phyloP scores from a whole-genome alignment of 805 yeast species.

The Teunomyces funiuensis region DNA sequence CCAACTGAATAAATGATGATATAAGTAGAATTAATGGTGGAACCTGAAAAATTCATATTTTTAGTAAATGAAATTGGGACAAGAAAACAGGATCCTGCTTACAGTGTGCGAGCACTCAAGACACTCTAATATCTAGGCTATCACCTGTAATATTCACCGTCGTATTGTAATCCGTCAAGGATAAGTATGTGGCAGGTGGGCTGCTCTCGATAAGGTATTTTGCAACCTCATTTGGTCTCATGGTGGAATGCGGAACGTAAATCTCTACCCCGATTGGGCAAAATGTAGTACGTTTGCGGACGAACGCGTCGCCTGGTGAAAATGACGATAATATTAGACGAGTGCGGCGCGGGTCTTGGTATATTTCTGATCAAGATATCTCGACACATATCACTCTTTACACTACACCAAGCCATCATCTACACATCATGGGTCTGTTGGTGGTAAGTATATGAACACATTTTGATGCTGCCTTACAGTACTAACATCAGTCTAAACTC shows the following conservation, averaged over 20 bases:
- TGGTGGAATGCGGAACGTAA: not conserved
- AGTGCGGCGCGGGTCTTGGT: not conserved
- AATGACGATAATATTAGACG: not conserved
- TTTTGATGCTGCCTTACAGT: not conserved
- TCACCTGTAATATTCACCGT: no score
- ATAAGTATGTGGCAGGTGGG: not conserved
- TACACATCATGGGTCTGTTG: slow-evolving; percentile 18
- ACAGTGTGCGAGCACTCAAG: no score
- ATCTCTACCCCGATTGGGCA: not conserved
- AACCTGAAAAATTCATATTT: no score
- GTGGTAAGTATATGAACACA: slow-evolving; percentile 17
- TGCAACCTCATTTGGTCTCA: not conserved
- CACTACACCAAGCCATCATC: no score
- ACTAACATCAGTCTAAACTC: slow-evolving; percentile 30
- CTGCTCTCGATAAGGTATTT: not conserved
- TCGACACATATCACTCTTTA: slow-evolving; percentile 1
- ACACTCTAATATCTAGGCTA: no score
- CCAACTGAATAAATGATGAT: not conserved
- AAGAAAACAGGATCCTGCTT: no score
- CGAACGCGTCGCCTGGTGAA: not conserved
- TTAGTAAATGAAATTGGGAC: no score
- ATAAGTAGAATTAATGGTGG: not conserved
- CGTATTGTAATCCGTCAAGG: no score
- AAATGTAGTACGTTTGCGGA: not conserved
- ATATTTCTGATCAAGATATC: not conserved